Conservation (phyloP, 495 filamentous ascomycete species). For the Cudoniella acicularis region DNA sequence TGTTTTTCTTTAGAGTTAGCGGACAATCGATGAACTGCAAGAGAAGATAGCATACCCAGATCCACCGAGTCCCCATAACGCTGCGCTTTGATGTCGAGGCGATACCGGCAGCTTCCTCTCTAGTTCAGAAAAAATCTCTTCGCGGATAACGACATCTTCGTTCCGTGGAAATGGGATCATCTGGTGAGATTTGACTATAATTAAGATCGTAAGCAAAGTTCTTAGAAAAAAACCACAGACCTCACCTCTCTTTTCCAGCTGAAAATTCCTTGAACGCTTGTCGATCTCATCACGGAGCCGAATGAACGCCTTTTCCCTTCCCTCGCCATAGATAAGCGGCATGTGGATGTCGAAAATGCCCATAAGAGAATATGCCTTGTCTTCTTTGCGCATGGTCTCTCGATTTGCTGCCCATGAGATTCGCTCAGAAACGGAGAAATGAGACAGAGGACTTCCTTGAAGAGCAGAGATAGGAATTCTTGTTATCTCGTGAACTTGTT, state of each 20-base stretch:
- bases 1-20: conserved; percentile 4
- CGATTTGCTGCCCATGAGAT: conserved; percentile 7
- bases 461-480: conserved; percentile 7
- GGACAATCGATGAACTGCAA: neutral
- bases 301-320: conserved; percentile 16
- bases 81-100: neutral
- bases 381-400: no score
- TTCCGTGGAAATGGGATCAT: conserved; percentile 9
- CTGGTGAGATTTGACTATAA: neutral
- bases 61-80: conserved; percentile 7
- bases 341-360: no score
- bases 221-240: neutral
- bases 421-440: conserved; percentile 14
- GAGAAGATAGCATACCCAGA: conserved; percentile 1
- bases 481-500: conserved; percentile 9
- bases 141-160: conserved; percentile 1
- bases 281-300: conserved; percentile 28
- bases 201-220: neutral
- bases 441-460: conserved; percentile 9
- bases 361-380: no score
- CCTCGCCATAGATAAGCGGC: no score
- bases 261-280: no score
- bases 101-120: neutral
- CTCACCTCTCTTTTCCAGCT: neutral
- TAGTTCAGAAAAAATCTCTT: conserved; percentile 1